Evolutionary conservation across 2,329 filamentous ascomycete species (phyloP).

Genomic region (Neonectria sp.): DNA sequence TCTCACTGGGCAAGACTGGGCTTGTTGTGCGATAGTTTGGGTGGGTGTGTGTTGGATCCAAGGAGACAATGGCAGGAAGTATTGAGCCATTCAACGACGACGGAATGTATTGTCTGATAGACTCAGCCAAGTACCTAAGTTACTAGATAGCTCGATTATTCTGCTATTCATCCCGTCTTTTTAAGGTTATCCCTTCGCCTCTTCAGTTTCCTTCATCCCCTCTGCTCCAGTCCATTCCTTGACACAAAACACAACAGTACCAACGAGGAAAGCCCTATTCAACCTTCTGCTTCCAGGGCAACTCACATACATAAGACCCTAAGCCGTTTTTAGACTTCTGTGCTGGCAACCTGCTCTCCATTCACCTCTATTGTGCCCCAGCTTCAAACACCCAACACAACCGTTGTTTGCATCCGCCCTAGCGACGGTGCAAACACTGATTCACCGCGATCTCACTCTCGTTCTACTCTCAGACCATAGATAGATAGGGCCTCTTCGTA

Average conservation of each 20-base stretch:
- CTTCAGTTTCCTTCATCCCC: background rate
- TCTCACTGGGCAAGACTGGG: too few relatives aligned
- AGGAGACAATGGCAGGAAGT: background rate
- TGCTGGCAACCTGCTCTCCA: background rate
- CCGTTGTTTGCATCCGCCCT: background rate
- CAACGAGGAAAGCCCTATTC: background rate
- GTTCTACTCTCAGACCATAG: background rate
- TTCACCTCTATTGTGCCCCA: background rate
- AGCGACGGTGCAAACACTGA: slow-evolving; percentile 7
- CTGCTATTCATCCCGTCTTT: background rate
- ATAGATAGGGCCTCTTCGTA: background rate
- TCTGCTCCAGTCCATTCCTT: background rate
- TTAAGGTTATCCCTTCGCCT: background rate
- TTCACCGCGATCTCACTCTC: background rate
- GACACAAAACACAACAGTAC: background rate
- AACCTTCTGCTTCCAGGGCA: background rate
- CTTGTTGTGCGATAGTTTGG: background rate
- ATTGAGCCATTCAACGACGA: background rate
- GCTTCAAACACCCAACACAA: background rate
- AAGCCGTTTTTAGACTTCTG: background rate
- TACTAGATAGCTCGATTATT: too few relatives aligned
- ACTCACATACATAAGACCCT: background rate
- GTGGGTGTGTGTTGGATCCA: background rate
- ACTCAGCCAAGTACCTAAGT: background rate
- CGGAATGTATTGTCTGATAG: too few relatives aligned